phyloP scores from a whole-genome alignment of 352 stramenopile species.

The Pythium biforme region DNA sequence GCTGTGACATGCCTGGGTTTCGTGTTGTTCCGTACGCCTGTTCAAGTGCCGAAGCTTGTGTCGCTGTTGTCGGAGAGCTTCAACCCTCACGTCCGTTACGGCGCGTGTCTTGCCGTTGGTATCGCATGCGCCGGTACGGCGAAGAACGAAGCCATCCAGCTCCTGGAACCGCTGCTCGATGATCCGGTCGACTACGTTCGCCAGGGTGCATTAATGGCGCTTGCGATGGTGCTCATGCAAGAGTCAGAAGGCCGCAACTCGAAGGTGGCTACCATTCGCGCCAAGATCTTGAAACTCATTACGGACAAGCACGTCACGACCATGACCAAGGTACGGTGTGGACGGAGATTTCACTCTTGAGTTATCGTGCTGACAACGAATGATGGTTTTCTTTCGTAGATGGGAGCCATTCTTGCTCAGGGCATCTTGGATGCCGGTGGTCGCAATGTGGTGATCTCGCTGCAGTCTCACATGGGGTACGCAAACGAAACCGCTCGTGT shows the following conservation, averaged over 20 bases:
- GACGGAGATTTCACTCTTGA: background rate
- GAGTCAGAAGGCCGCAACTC: constrained; percentile 88
- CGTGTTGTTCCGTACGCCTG: constrained; percentile 97
- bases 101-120: constrained; percentile 97
- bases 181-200: constrained; percentile 99
- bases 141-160: constrained; percentile 95
- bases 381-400: constrained; percentile 34
- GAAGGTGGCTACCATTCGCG: constrained; percentile 84
- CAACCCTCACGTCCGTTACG: constrained; percentile 99
- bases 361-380: background rate
- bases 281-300: constrained; percentile 89
- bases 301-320: constrained; percentile 98
- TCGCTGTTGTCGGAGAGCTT: constrained; percentile 98
- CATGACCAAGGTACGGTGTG: constrained; percentile 89
- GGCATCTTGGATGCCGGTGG: constrained; percentile 98
- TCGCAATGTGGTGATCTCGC: constrained; percentile 95
- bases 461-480: constrained; percentile 94
- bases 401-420: constrained; percentile 97
- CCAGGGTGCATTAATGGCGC: constrained; percentile 96
- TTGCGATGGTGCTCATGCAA: constrained; percentile 99
- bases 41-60: constrained; percentile 92
- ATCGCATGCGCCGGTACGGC: constrained; percentile 97
- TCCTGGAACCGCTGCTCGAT: constrained; percentile 97
- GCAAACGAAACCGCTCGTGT: background rate
- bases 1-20: constrained; percentile 98